Evolutionary conservation across 2,329 filamentous ascomycete genomes (phyloP), one percentile per base, ranked within the genome.

Genomic region (Neofusicoccum sp.): DNA sequence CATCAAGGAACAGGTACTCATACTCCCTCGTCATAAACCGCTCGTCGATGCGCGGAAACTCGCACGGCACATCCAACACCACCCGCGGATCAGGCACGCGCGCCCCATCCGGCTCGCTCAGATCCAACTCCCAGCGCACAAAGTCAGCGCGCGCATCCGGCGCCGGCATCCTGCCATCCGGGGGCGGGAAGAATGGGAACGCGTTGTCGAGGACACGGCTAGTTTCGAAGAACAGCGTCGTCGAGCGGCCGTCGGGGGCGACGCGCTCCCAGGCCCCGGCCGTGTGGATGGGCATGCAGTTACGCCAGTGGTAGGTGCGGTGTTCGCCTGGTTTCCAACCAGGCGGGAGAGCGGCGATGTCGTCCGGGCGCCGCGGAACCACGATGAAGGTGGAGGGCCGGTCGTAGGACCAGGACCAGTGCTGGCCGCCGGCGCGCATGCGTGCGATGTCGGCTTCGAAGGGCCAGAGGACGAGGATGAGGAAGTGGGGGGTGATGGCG

Each of bases 1-100:
- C 68, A 44, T 71, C 68, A 28, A 73, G 53, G 64, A 71, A 75
- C 4, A 74, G 62, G 5, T 62, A 61, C n/a, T 70, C 61, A 49
- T 75, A 74, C 0, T 65, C 47, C 7, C 67, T 66, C 1, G 72
- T 69, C 47, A 74, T 66, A 62, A 77, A 72, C 1, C 76, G 70
- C 54, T 79, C 76, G 51, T 79, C 76, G 40, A 78, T 69, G 8
- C 75, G 71, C 1, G 74, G 71, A 60, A 78, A 78, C 54, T 78
- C 76, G 4, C 66, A 65, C 0, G 73, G 71, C 9, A 72, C 61
- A 36, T 77, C 69, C 2, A 76, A 51, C 1, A 75, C 53, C 1
- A 73, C 64, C 5, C 62, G 24, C 1, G 73, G 73, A 36, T 75
- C 73, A 0, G 65, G 34, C 0, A 71, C 60, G 5, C 58, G 67